Conservation (phyloP, 1,284 basidiomycete genomes). For the Heterobasidion parviporum region DNA sequence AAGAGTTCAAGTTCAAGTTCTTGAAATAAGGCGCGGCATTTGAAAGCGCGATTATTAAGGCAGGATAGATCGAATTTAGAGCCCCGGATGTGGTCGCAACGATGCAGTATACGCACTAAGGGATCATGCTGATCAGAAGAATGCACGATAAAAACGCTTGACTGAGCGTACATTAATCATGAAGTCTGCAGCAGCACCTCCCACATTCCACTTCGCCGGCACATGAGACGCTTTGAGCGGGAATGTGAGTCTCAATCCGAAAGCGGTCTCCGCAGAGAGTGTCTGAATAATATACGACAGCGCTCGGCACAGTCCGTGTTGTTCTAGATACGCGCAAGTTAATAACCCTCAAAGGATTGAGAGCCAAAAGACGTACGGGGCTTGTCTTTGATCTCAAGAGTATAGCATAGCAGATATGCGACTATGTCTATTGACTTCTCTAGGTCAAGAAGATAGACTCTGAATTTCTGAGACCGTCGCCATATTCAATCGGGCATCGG, state of each 20-base stretch:
- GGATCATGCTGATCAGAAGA: neutral
- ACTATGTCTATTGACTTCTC: constrained; percentile 71
- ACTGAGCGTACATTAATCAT: constrained; percentile 65
- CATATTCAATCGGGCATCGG: neutral
- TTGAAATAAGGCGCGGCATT: constrained; percentile 86
- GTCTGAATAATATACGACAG: constrained; percentile 91
- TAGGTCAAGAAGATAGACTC: constrained; percentile 70
- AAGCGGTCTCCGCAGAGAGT: constrained; percentile 75
- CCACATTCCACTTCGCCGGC: constrained; percentile 66
- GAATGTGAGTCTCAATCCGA: constrained; percentile 60
- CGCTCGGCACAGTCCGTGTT: constrained; percentile 85
- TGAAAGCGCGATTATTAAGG: constrained; percentile 82
- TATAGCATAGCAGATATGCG: constrained; percentile 71
- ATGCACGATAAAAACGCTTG: neutral
- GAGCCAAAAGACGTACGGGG: constrained; percentile 49
- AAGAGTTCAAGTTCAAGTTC: constrained; percentile 73
- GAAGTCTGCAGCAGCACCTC: constrained; percentile 79
- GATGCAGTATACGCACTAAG: constrained; percentile 80
- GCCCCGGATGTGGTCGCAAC: constrained; percentile 80
- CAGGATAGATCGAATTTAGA: constrained; percentile 82
- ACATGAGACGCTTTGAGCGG: constrained; percentile 52
- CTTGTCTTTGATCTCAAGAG: constrained; percentile 83
- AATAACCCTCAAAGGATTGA: neutral
- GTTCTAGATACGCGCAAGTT: constrained; percentile 41
- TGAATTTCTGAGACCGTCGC: constrained; percentile 63